These are phyloP conservation scores for Lonicera japonica DNA, from an alignment of 129 eudicot genomes.

Conservation along the genomic window DNA sequence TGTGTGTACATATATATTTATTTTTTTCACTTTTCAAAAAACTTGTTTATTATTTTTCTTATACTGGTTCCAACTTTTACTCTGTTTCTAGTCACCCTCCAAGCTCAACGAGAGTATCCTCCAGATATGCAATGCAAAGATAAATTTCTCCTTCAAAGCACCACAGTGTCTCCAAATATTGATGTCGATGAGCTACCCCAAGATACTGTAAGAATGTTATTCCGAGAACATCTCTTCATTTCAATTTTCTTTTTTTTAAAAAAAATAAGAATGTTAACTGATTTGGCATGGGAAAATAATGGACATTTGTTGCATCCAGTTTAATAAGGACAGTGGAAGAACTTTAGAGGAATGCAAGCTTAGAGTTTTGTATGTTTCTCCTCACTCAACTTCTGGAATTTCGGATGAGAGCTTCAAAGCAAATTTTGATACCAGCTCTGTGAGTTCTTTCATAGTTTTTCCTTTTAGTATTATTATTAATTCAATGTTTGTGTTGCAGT, in stretches of 20 bases:
- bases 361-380: conserved; percentile 50
- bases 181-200: conserved; percentile 71
- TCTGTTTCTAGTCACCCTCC: conserved; percentile 64
- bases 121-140: conserved; percentile 88
- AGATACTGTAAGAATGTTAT: conserved; percentile 49
- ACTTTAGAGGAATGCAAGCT: conserved; percentile 75
- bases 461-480: neutral
- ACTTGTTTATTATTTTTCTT: neutral
- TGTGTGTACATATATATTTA: no score
- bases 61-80: conserved; percentile 11
- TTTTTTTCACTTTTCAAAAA: no score
- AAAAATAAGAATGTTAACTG: neutral
- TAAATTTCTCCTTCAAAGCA: conserved; percentile 84
- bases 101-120: conserved; percentile 80
- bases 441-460: conserved; percentile 28
- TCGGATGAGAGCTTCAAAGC: conserved; percentile 28
- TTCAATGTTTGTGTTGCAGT: neutral
- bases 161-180: conserved; percentile 47
- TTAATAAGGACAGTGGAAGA: conserved; percentile 65
- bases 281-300: neutral
- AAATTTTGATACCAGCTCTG: conserved; percentile 35
- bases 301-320: conserved; percentile 34
- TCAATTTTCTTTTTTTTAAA: neutral
- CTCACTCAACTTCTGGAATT: conserved; percentile 29
- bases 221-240: neutral